A percentile compares a stretch with the other conserved stretches of the same genome.
Evolutionary conservation across 495 filamentous ascomycete genomes (phyloP).

Genomic region (Thermochaetoides thermophila): DNA sequence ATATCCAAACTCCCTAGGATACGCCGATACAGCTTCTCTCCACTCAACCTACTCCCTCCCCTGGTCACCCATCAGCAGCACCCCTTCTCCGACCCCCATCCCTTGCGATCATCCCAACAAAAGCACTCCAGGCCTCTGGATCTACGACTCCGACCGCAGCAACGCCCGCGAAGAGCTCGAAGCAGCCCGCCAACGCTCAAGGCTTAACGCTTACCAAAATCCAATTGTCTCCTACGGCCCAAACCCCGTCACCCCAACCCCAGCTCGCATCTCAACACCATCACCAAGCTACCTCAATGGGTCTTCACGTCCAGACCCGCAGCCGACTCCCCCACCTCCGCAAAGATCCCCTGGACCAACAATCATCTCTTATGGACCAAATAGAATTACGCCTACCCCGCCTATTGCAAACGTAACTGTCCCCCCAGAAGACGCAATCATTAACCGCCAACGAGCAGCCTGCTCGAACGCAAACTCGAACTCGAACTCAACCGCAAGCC

Average conservation of each 20-base stretch:
- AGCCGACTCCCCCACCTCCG: slow-evolving; percentile 5
- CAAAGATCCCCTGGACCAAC: slow-evolving; percentile 7
- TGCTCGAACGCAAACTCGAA: neutral
- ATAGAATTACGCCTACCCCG: slow-evolving; percentile 19
- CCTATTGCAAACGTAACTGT: slow-evolving; percentile 14
- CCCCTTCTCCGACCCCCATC: slow-evolving; percentile 4
- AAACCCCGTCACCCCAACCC: slow-evolving; percentile 21
- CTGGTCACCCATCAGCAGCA: slow-evolving; percentile 12
- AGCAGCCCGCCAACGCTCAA: slow-evolving; percentile 17
- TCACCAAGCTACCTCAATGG: too few species aligned
- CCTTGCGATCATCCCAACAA: neutral
- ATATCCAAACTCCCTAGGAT: slow-evolving; percentile 21
- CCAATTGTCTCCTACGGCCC: slow-evolving; percentile 19
- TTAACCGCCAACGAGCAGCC: slow-evolving; percentile 8
- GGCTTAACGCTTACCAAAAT: slow-evolving; percentile 6
- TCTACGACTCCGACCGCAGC: slow-evolving; percentile 3
- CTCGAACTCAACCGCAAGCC: too few species aligned
- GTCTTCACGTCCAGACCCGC: neutral
- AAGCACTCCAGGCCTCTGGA: slow-evolving; percentile 5
- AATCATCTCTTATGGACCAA: slow-evolving; percentile 21
- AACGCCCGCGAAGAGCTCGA: slow-evolving; percentile 18
- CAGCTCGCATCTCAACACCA: slow-evolving; percentile 7
- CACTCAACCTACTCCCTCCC: slow-evolving; percentile 12
- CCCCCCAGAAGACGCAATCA: slow-evolving; percentile 14
- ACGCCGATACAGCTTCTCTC: slow-evolving; percentile 13